Evolutionary conservation across 371 early-diverging fungal species (phyloP).

Genomic region (Mortierella sp.): DNA sequence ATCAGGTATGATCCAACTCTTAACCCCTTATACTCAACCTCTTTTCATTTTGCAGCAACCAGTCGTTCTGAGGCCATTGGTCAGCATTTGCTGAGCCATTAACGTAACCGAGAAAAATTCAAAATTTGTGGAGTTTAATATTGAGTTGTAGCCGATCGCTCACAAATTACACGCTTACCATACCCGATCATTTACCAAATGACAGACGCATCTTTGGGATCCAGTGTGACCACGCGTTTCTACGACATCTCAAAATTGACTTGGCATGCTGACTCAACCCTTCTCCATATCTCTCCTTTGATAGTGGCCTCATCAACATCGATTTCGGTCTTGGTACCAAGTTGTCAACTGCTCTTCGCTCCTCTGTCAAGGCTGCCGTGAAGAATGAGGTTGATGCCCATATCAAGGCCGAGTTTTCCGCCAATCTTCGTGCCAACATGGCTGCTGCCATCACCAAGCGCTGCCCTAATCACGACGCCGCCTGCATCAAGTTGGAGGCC

Average conservation of each 20-base stretch:
- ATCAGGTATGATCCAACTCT: slow-evolving; percentile 17
- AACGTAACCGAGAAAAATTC: too few relatives aligned
- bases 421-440: slow-evolving; percentile 35
- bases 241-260: background rate
- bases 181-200: background rate
- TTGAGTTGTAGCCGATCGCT: background rate
- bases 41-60: too few relatives aligned
- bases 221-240: background rate
- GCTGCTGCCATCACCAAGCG: slow-evolving; percentile 32
- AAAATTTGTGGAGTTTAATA: too few relatives aligned
- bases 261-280: background rate
- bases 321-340: slow-evolving; percentile 47
- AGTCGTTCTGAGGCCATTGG: too few relatives aligned
- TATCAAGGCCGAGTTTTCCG: slow-evolving; percentile 45
- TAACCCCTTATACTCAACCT: too few relatives aligned
- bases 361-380: slow-evolving; percentile 48
- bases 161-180: background rate
- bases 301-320: slow-evolving; percentile 39
- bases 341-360: slow-evolving; percentile 24
- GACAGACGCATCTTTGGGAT: background rate
- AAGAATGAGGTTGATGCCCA: slow-evolving; percentile 45
- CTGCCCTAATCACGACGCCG: slow-evolving; percentile 37
- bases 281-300: background rate
- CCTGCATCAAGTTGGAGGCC: slow-evolving; percentile 46
- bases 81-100: too few relatives aligned